Conservation (phyloP, 306 rosid genomes). For the Quercus robur region DNA sequence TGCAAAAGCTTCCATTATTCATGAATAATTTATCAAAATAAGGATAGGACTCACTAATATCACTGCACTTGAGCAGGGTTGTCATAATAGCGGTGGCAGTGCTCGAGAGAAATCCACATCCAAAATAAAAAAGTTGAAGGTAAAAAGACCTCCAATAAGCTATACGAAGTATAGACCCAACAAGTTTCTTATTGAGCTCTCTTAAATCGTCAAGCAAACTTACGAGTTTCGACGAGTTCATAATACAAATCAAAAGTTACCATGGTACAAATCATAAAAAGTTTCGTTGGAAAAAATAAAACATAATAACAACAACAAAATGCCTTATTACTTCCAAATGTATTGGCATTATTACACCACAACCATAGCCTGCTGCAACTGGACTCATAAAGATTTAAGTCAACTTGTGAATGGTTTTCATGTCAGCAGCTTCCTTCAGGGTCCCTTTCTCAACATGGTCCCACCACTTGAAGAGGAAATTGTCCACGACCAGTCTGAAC, state of each 20-base stretch:
- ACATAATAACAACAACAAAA: background rate
- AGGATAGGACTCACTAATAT: too few relatives aligned
- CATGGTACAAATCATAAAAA: slow-evolving; percentile 2
- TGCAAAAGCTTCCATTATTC: too few relatives aligned
- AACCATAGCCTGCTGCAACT: background rate
- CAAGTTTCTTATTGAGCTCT: background rate
- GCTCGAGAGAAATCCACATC: background rate
- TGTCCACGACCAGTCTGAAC: slow-evolving; percentile 97
- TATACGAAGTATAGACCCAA: background rate
- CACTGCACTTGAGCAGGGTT: background rate
- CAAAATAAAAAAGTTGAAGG: background rate
- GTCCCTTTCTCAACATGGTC: slow-evolving; percentile 78
- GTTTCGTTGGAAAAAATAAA: background rate
- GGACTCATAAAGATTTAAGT: slow-evolving; percentile 23
- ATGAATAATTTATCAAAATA: too few relatives aligned
- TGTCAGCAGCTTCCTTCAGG: slow-evolving; percentile 68
- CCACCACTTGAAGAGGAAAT: slow-evolving; percentile 98
- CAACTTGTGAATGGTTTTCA: slow-evolving; percentile 90
- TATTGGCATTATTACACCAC: slow-evolving; percentile 25
- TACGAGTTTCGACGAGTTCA: background rate
- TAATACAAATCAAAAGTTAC: slow-evolving; percentile 5
- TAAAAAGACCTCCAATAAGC: background rate
- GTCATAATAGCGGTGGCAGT: too few relatives aligned
- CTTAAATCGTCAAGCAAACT: background rate
- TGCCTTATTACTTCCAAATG: slow-evolving; percentile 15